These are phyloP conservation scores for Amphirosellinia nigrospora DNA, from an alignment of 495 filamentous ascomycete species.

Conservation along the genomic window DNA sequence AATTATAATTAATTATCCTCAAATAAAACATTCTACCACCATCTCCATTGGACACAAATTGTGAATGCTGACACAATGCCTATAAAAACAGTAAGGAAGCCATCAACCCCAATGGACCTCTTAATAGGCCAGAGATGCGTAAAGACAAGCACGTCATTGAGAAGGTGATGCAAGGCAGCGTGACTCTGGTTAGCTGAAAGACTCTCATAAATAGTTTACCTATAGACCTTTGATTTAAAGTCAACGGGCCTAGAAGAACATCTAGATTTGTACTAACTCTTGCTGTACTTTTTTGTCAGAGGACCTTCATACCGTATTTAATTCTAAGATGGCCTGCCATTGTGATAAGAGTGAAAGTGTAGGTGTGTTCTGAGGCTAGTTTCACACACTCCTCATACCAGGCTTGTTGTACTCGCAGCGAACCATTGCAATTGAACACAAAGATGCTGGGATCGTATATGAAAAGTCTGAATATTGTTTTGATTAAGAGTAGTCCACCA, in stretches of 20 bases:
- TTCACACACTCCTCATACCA: neutral
- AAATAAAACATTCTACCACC: neutral
- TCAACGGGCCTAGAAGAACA: neutral
- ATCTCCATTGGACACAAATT: neutral
- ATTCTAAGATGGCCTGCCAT: neutral
- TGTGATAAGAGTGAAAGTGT: neutral
- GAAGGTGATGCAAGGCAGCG: no score
- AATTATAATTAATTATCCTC: neutral
- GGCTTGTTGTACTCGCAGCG: no score
- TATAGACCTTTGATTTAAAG: neutral
- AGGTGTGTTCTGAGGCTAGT: neutral
- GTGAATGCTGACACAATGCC: neutral
- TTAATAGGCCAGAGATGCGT: no score
- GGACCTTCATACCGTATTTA: neutral
- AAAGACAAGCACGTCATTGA: no score
- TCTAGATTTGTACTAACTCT: neutral
- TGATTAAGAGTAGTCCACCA: no score
- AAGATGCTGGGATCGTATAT: no score
- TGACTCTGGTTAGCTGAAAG: no score
- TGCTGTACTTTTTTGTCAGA: neutral
- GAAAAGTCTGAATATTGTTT: no score
- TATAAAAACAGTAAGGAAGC: neutral
- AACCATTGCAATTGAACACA: no score
- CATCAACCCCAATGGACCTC: no score
- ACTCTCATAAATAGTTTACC: no score